Percentiles rank a stretch among this genome's conserved stretches.
These are phyloP conservation scores for Aotearoamyces nothofagi DNA, from an alignment of 2,329 filamentous ascomycete species.

Conservation along the genomic window DNA sequence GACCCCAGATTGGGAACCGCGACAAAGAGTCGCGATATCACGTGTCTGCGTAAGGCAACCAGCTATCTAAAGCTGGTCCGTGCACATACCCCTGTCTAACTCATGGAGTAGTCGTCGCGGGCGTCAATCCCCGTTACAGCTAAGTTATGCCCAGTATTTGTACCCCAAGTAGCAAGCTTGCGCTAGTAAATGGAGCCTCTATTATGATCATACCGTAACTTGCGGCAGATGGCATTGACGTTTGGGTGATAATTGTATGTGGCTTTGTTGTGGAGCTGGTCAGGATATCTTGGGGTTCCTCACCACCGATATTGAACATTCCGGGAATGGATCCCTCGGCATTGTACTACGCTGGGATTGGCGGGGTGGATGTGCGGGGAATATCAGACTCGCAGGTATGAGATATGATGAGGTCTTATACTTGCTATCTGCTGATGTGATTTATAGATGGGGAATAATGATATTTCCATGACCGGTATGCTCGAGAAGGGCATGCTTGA, in stretches of 20 bases:
- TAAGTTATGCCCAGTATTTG: too few relatives aligned
- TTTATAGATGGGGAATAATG: conserved; percentile 7
- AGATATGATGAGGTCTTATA: neutral
- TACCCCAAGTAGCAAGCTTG: too few relatives aligned
- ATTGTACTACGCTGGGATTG: conserved; percentile 12
- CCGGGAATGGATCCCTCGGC: conserved; percentile 13
- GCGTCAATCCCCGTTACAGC: too few relatives aligned
- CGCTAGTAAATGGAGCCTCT: too few relatives aligned
- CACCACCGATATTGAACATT: conserved; percentile 9
- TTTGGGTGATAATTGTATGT: neutral
- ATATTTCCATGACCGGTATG: conserved; percentile 23
- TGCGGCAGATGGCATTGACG: conserved; percentile 1
- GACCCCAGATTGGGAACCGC: too few relatives aligned
- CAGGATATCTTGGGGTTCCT: conserved; percentile 10
- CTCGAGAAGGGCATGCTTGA: conserved; percentile 27
- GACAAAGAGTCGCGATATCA: too few relatives aligned
- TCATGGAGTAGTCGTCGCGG: too few relatives aligned
- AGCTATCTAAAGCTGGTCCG: too few relatives aligned
- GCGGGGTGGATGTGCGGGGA: conserved; percentile 9
- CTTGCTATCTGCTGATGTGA: neutral
- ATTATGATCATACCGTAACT: neutral
- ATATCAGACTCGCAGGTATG: conserved; percentile 16
- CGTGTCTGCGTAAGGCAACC: too few relatives aligned
- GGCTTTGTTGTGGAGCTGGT: neutral
- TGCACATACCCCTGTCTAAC: too few relatives aligned